Conservation (phyloP, 768 basidiomycete species). For the Naganishia vaughanmartiniae region DNA sequence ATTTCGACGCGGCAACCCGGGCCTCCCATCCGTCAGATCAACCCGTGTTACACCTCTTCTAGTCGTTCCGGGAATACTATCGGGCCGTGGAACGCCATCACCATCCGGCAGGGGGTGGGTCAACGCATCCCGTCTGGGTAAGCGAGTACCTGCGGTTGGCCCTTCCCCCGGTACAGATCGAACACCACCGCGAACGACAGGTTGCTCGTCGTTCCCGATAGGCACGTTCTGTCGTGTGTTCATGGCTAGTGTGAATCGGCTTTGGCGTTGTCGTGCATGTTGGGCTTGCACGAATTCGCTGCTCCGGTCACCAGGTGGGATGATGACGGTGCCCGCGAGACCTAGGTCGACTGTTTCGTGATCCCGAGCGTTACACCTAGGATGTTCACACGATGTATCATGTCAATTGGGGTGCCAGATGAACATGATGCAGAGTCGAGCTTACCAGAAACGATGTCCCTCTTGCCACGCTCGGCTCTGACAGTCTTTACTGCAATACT, state of each 20-base stretch:
- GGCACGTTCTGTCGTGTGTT: constrained; percentile 18
- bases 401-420: neutral
- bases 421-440: neutral
- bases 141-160: neutral
- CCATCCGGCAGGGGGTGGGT: neutral
- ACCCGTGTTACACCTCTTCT: neutral
- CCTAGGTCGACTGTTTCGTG: constrained; percentile 25
- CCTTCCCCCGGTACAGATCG: no score
- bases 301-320: constrained; percentile 25
- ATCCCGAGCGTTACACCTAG: constrained; percentile 34
- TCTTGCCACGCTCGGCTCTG: constrained; percentile 96
- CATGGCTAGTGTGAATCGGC: constrained; percentile 16
- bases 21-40: neutral
- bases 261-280: constrained; percentile 19
- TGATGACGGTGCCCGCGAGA: constrained; percentile 31
- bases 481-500: constrained; percentile 97
- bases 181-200: neutral
- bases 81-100: neutral
- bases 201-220: constrained; percentile 15
- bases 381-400: neutral
- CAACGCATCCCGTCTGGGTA: neutral
- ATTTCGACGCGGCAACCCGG: neutral
- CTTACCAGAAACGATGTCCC: constrained; percentile 87
- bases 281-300: constrained; percentile 22
- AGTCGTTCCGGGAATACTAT: neutral